Conservation (phyloP, 2,329 filamentous ascomycete genomes). For the Venturia oleaginea region DNA sequence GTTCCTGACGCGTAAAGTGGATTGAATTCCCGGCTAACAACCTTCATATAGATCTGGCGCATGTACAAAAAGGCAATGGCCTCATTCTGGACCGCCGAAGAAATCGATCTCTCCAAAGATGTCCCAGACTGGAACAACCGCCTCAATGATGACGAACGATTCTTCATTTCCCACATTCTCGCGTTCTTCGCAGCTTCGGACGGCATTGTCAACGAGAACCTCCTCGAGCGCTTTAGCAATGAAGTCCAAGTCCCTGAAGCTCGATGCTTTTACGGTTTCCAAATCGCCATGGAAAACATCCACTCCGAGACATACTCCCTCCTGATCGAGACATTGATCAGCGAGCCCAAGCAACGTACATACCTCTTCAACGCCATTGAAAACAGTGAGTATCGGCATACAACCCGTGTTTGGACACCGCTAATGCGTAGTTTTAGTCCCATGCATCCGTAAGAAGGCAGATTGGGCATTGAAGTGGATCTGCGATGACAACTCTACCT, state of each 20-base stretch:
- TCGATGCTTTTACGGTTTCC: conserved; percentile 99
- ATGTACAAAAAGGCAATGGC: conserved; percentile 99
- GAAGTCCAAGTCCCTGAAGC: conserved; percentile 97
- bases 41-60: conserved; percentile 77
- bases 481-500: conserved; percentile 83
- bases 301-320: conserved; percentile 99
- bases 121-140: conserved; percentile 99
- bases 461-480: conserved; percentile 98
- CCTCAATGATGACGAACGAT: conserved; percentile 92
- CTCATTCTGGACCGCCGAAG: conserved; percentile 99
- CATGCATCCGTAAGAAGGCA: conserved; percentile 96
- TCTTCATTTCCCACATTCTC: conserved; percentile 96
- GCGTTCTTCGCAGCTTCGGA: conserved; percentile 99
- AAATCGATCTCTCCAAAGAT: conserved; percentile 98
- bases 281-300: conserved; percentile 99
- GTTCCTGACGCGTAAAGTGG: conserved; percentile 59
- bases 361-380: conserved; percentile 99
- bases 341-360: conserved; percentile 85
- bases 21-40: conserved; percentile 22
- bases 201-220: conserved; percentile 98
- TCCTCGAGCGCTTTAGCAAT: conserved; percentile 92
- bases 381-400: conserved; percentile 55
- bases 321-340: conserved; percentile 98
- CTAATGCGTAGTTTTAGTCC: conserved; percentile 49
- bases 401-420: conserved; percentile 13